These are phyloP conservation scores for Magnaporthiopsis incrustans DNA, from an alignment of 2,329 filamentous ascomycete genomes.

Conservation along the genomic window DNA sequence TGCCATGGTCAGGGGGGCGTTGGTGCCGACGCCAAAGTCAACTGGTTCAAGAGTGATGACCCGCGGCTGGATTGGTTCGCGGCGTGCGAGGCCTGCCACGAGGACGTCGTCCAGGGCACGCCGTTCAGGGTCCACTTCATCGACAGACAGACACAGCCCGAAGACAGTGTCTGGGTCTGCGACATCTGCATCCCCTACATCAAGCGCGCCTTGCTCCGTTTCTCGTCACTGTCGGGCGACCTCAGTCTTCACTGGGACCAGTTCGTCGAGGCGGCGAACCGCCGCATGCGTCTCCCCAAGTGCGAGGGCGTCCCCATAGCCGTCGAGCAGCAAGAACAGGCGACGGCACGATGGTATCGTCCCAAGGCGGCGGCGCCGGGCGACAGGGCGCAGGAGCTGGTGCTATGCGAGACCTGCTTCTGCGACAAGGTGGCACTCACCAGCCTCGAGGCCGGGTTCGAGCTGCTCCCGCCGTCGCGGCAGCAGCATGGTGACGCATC, in stretches of 20 bases:
- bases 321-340: background rate
- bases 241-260: background rate
- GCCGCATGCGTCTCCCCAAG: background rate
- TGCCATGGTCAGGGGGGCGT: background rate
- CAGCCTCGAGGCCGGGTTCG: background rate
- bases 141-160: background rate
- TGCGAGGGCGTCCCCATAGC: background rate
- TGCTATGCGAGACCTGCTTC: constrained; percentile 2
- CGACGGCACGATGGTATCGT: background rate
- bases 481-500: background rate
- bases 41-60: background rate
- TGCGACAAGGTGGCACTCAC: constrained; percentile 4
- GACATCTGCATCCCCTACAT: background rate
- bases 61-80: background rate
- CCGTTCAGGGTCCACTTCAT: background rate
- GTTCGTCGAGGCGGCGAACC: constrained; percentile 1
- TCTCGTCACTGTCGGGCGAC: background rate
- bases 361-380: background rate
- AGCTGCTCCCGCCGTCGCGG: background rate
- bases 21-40: background rate
- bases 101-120: constrained; percentile 1
- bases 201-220: background rate
- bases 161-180: background rate
- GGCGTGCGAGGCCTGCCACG: constrained; percentile 3
- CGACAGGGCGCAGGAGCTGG: background rate